These are phyloP conservation scores for Volvariella surrecta DNA, from an alignment of 1,284 basidiomycete genomes.

Conservation along the genomic window DNA sequence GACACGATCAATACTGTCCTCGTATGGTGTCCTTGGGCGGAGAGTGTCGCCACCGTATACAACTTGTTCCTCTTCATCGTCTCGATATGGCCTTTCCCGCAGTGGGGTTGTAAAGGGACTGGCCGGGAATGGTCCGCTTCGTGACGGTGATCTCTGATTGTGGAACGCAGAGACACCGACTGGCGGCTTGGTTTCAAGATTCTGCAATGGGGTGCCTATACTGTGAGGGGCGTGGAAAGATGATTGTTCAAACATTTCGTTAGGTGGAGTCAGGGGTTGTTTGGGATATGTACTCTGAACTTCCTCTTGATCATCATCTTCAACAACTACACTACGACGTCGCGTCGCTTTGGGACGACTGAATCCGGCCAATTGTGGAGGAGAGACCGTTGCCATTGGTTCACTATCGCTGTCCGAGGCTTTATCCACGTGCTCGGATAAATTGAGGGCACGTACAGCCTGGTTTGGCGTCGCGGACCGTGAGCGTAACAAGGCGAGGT, in stretches of 20 bases:
- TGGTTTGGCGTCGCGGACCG: constrained; percentile 33
- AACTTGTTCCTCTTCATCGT: constrained; percentile 60
- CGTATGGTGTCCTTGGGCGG: constrained; percentile 33
- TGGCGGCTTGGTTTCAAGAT: constrained; percentile 43
- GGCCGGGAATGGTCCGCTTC: constrained; percentile 49
- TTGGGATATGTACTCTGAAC: constrained; percentile 16
- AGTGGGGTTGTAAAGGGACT: constrained; percentile 69
- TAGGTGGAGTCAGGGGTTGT: constrained; percentile 10
- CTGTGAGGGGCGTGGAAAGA: constrained; percentile 22
- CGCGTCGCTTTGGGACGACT: constrained; percentile 30
- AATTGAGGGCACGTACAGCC: constrained; percentile 21
- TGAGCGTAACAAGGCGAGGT: constrained; percentile 26
- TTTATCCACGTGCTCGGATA: constrained; percentile 18
- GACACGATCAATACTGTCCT: constrained; percentile 26
- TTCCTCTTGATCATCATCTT: constrained; percentile 57
- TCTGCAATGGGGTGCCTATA: constrained; percentile 24
- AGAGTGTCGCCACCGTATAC: constrained; percentile 44
- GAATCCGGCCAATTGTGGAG: background rate
- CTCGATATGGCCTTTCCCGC: constrained; percentile 44
- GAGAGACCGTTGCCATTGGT: constrained; percentile 6
- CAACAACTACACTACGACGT: constrained; percentile 60
- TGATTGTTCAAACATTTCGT: constrained; percentile 11
- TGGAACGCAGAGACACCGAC: constrained; percentile 37
- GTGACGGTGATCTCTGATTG: constrained; percentile 33
- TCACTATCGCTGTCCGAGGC: constrained; percentile 15